Base-by-base conservation (phyloP, 371 early-diverging fungal species). In the Apophysomyces ossiformis region DNA sequence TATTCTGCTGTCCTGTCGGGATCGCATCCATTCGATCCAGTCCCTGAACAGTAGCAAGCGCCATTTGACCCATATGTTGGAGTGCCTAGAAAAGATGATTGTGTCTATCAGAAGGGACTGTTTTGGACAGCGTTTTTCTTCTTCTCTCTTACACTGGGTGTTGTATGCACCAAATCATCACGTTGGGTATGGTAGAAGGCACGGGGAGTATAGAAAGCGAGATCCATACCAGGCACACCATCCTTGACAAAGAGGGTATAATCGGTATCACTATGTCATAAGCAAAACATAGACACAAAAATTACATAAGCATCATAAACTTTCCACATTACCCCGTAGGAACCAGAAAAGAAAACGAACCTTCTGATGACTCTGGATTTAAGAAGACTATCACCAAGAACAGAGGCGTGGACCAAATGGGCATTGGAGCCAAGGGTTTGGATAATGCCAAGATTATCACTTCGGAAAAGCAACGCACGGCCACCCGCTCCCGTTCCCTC, bases 401-500 rank as follows among this genome's bases (percentile, higher is more conserved):
- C 74, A 8, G 79, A 82, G 2, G 77, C 76, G 58, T 78, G 78
- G 1, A 73, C 46, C 12, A 64, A 64, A 9, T 41, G 54, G 36
- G 71, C 67, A 38, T 37, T 46, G 7, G 75, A 72, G 13, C 78
- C 11, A 73, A 70, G 8, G 68, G 64, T 7, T 79, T 78, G 57
- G 89, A 80, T 50, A 56, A 66, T 72, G 41, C 72, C 70, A 37
- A 78, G 69, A 56, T 84, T 86, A 64, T 85, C 83, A 8, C 85
- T 76, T 41, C 90, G 81, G 72, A 90, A 89, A n/a, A 92, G 68
- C 59, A 89, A 65, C 1, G 91, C 86, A 37, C 87, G 86, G 26
- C 92, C 92, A 26, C 92, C 92, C 5, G 88, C 92, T 44, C 92
- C 90, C 47, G 89, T 84, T 21, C 87, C 90, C 70, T 90, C 93